Conservation (phyloP, 305 asterid genomes). For the Vinca major region DNA sequence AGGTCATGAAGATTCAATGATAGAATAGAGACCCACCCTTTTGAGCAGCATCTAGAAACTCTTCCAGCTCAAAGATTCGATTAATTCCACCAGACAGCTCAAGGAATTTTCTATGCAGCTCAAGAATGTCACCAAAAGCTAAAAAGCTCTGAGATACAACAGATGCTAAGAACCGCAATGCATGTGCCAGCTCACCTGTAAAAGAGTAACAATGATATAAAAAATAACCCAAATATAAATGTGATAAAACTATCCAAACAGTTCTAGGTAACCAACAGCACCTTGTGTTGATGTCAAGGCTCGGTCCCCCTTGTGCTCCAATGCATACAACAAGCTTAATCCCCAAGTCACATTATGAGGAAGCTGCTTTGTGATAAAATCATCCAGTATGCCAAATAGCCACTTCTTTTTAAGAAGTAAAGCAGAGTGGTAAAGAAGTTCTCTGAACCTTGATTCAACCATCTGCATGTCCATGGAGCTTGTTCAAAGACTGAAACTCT, state of each 20-base stretch:
- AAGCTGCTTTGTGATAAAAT: constrained; percentile 91
- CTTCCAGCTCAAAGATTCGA: constrained; percentile 88
- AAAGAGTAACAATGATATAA: constrained; percentile 11
- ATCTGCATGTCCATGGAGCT: constrained; percentile 43
- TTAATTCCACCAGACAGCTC: constrained; percentile 97
- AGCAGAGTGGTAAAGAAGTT: constrained; percentile 72
- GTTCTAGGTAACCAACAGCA: constrained; percentile 19
- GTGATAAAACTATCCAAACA: background rate
- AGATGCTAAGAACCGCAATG: constrained; percentile 88
- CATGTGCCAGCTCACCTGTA: constrained; percentile 95
- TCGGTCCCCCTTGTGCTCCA: constrained; percentile 92
- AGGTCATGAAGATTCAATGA: background rate
- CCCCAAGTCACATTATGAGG: constrained; percentile 99
- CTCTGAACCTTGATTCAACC: constrained; percentile 72
- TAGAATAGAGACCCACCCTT: constrained; percentile 39
- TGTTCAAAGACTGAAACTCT: background rate
- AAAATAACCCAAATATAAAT: constrained; percentile 1
- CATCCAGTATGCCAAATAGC: constrained; percentile 84
- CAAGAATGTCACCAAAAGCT: constrained; percentile 99
- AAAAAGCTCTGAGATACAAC: constrained; percentile 98
- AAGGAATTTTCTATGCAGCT: constrained; percentile 77
- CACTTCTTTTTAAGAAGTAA: constrained; percentile 84
- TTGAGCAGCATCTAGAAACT: constrained; percentile 82
- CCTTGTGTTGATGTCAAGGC: constrained; percentile 97
- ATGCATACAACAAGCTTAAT: constrained; percentile 86